Percentiles rank a stretch among this genome's conserved stretches.
Evolutionary conservation across 371 early-diverging fungal genomes (phyloP).

Genomic region (Mortierella sp.): DNA sequence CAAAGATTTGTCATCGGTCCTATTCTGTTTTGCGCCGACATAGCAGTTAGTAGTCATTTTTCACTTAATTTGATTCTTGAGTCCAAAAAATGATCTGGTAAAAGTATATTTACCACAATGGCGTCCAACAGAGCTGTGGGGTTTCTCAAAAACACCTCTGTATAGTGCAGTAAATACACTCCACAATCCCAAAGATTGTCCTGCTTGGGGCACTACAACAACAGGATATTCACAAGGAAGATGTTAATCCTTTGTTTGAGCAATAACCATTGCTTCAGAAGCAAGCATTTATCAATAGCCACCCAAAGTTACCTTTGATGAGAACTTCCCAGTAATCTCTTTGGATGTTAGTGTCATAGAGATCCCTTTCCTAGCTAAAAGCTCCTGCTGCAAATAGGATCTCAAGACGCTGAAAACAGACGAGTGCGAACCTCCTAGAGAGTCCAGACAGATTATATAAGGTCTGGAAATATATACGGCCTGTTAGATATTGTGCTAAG

Average conservation of each 20-base stretch:
- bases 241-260: background rate
- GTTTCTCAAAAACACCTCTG: conserved; percentile 62
- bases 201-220: conserved; percentile 64
- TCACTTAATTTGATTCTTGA: background rate
- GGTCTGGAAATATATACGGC: conserved; percentile 25
- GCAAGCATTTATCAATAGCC: background rate
- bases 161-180: conserved; percentile 68
- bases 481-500: background rate
- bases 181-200: conserved; percentile 77
- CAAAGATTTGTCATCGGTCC: conserved; percentile 27
- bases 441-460: conserved; percentile 66
- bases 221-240: background rate
- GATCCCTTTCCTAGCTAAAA: conserved; percentile 38
- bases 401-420: conserved; percentile 57
- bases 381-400: conserved; percentile 58
- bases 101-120: conserved; percentile 31
- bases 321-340: conserved; percentile 51
- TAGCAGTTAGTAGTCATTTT: background rate
- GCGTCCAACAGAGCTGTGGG: conserved; percentile 50
- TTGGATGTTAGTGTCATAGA: conserved; percentile 29
- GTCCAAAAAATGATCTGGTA: background rate
- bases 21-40: conserved; percentile 7
- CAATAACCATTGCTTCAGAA: background rate
- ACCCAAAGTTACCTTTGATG: conserved; percentile 55
- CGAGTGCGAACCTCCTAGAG: conserved; percentile 63